Evolutionary conservation across 2,329 filamentous ascomycete species (phyloP), one percentile per base, ranked within the genome.

Genomic region (Diaporthe vaccinii): DNA sequence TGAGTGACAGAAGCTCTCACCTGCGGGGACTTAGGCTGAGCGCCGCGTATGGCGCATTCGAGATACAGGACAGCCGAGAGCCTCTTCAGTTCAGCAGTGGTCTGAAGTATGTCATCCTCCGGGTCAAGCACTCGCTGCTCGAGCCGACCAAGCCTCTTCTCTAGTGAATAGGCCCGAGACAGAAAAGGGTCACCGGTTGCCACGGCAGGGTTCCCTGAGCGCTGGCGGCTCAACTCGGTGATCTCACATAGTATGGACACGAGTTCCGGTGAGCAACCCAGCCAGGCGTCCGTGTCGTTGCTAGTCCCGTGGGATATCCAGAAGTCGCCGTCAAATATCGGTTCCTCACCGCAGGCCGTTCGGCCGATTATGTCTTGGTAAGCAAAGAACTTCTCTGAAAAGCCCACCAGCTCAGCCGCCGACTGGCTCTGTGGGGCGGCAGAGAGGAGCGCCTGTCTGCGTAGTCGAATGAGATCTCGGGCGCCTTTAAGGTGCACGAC

Each of bases 281-380:
- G 86, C 87, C 87, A 88, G 0, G 82, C 78, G 74, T 86, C 83
- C 53, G 86, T 84, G 0, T 82, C 81, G 34, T 83, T 81, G n/a
- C 69, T n/a, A 12, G 69, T 61, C 17, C 41, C 31, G 25, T 72
- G 41, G 57, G 55, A 34, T 14, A 51, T n/a, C 87, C 87, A 89
- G 74, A 87, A 88, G 68, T 88, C 86, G 41, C 81, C 82, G 2
- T 86, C 86, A 61, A 88, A 88, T 0, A 87, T 79, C 0, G 86
- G 84, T 12, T 85, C 83, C 15, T 87, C 85, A 3, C 86, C 87
- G 70, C 87, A 89, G 0, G 87, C 87, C 0, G 87, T 89, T 46
- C 87, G 83, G 39, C 87, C 87, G 76, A 88, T 88, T 22, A 87
- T 85, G 75, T 89, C 87, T 75, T 88, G 87, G 20, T 87, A 88